Evolutionary conservation across 2,329 filamentous ascomycete genomes (phyloP), one percentile per base, ranked within the genome.

Genomic region (Bimuria novae-zelandiae): DNA sequence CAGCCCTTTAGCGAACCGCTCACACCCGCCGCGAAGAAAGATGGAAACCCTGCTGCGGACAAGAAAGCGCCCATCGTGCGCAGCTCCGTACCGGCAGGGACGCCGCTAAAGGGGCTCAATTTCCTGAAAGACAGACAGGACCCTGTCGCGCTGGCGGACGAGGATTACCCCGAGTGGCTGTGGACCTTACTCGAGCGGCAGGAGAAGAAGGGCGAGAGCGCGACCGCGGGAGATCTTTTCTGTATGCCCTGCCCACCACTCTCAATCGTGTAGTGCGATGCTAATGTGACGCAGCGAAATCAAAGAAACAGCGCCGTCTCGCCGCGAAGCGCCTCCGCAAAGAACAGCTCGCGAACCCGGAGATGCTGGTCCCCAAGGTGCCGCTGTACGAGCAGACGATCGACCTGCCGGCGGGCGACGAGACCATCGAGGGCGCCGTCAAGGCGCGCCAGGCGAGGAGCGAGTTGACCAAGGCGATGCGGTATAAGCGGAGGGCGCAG

Each of bases 81-180:
- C 56, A 75, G 73, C 52, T 81, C 80, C 23, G 87, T 88, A 63
- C 77, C 81, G 2, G 84, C 86, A 4, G 90, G 90, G 29, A 90
- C 88, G 12, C 76, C 85, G 12, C 78, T 95, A 36, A 85, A 80
- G 50, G 90, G 90, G 1, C 77, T 95, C 51, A 93, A 91, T 74
- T 93, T 89, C 75, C 75, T 87, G 67, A 94, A 94, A 78, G 84
- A 83, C 61, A 82, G 83, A 67, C 76, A 80, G 30, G 89, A 93
- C 68, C 90, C 90, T 0, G 78, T 93, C 5, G 90, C 90, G 8
- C 73, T 86, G 64, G 80, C 85, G 29, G 90, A 95, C 62, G 79
- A 85, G 19, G 88, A 89, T 56, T 95, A 95, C 74, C 90, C 90
- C 3, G 79, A 79, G 21, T 95, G 90, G 90, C 74, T 95, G 56